Percentiles rank a stretch among this genome's conserved stretches.
Conservation (phyloP, 1,284 basidiomycete species). For the Pisolithus thermaeus region DNA sequence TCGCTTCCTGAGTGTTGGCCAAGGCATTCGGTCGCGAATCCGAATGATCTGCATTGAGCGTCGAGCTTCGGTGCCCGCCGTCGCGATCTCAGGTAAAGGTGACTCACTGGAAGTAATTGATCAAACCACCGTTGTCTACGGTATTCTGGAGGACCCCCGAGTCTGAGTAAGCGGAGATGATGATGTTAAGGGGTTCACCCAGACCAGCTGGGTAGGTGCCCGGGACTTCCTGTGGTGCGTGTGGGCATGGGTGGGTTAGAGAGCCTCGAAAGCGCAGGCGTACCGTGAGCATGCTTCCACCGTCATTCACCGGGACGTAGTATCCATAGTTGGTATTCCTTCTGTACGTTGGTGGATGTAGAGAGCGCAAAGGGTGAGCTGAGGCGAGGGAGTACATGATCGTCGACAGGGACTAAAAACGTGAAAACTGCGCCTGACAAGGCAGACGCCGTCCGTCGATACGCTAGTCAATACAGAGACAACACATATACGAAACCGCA, state of each 20-base stretch:
- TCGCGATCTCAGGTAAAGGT: slow-evolving; percentile 1
- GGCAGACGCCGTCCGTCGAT: too few species aligned
- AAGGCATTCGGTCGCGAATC: slow-evolving; percentile 77
- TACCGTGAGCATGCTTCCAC: slow-evolving; percentile 47
- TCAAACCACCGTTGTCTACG: slow-evolving; percentile 63
- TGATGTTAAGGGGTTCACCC: slow-evolving; percentile 87
- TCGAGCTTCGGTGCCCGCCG: slow-evolving; percentile 4
- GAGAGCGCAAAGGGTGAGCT: background rate
- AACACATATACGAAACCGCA: too few species aligned
- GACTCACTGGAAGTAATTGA: slow-evolving; percentile 70
- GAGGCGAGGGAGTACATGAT: slow-evolving; percentile 7
- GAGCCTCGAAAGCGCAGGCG: slow-evolving; percentile 11
- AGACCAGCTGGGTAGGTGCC: slow-evolving; percentile 68
- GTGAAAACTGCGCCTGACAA: background rate
- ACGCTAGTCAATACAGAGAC: too few species aligned
- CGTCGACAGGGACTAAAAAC: slow-evolving; percentile 3
- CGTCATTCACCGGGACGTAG: slow-evolving; percentile 35
- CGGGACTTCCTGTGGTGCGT: slow-evolving; percentile 41
- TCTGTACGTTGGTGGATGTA: slow-evolving; percentile 6
- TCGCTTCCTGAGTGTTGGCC: slow-evolving; percentile 70
- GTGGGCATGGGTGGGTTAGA: background rate
- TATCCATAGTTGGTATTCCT: slow-evolving; percentile 35
- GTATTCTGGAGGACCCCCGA: slow-evolving; percentile 61
- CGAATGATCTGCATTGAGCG: slow-evolving; percentile 37
- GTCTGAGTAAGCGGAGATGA: slow-evolving; percentile 82